Conservation (phyloP, 192 early-diverging fungal species). For the Funneliformis mosseae region DNA sequence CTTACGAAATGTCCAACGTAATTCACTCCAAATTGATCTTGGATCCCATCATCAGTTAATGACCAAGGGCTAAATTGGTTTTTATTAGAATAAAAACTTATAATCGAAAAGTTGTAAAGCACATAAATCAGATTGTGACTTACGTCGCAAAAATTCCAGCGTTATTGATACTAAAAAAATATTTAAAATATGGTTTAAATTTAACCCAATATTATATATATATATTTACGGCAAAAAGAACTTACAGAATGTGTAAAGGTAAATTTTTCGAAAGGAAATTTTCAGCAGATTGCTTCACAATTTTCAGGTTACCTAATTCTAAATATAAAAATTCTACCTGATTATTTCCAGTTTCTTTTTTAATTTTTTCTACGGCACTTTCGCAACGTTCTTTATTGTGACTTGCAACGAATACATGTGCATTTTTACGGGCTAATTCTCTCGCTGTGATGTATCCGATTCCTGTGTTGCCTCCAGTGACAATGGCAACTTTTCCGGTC, state of each 20-base stretch:
- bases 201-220: background rate
- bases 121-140: background rate
- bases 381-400: conserved; percentile 25
- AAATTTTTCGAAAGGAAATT: conserved; percentile 39
- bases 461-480: conserved; percentile 55
- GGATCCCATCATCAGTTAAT: conserved; percentile 45
- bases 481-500: conserved; percentile 46
- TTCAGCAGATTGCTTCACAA: conserved; percentile 31
- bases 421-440: conserved; percentile 38
- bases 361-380: conserved; percentile 36
- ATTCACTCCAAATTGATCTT: conserved; percentile 51
- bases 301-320: conserved; percentile 36
- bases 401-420: conserved; percentile 43
- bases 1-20: conserved; percentile 46
- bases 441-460: conserved; percentile 41
- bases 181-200: background rate
- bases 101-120: background rate
- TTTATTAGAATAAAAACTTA: background rate
- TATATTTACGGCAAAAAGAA: background rate
- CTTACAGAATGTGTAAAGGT: conserved; percentile 51
- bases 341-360: conserved; percentile 38
- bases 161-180: conserved; percentile 39
- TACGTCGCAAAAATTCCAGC: conserved; percentile 38
- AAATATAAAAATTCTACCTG: conserved; percentile 42
- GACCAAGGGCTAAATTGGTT: conserved; percentile 30